Evolutionary conservation across 768 basidiomycete genomes (phyloP).

Genomic region (Rubroboletus pulcherrimus): DNA sequence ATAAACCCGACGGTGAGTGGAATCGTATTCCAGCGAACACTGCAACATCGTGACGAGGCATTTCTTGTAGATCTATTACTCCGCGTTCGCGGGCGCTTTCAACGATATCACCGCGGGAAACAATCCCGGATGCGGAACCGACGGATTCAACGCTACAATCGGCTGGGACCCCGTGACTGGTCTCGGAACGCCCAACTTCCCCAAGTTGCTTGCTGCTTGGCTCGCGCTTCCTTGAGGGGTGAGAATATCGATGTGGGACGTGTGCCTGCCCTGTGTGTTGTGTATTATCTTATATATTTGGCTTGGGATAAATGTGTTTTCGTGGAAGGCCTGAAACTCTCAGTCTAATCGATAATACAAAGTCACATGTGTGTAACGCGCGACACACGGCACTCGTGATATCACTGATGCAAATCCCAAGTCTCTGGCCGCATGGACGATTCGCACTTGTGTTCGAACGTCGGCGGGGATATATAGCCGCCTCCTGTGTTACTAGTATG

Average conservation of each 20-base stretch:
- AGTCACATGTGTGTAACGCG: background rate
- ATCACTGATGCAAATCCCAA: background rate
- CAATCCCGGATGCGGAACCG: conserved; percentile 30
- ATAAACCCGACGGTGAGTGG: conserved; percentile 45
- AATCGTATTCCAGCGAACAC: conserved; percentile 12
- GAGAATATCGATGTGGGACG: background rate
- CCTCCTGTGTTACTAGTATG: background rate
- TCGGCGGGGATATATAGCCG: too few relatives aligned
- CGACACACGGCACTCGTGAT: background rate
- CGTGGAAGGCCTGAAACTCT: background rate
- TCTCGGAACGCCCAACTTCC: conserved; percentile 44
- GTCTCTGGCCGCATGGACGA: background rate
- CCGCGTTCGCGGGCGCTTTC: conserved; percentile 12
- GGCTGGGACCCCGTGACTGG: conserved; percentile 36
- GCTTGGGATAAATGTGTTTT: background rate
- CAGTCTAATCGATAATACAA: background rate
- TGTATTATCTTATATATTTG: background rate
- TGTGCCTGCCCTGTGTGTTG: background rate
- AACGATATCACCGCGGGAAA: conserved; percentile 20
- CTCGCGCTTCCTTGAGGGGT: conserved; percentile 33
- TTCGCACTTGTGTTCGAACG: background rate
- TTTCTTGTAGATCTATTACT: conserved; percentile 17
- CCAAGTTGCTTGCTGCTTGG: conserved; percentile 43
- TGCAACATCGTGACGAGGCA: background rate
- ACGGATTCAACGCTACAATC: conserved; percentile 22